These are phyloP conservation scores for Rhazya stricta DNA, from an alignment of 257 asterid species.

Conservation along the genomic window DNA sequence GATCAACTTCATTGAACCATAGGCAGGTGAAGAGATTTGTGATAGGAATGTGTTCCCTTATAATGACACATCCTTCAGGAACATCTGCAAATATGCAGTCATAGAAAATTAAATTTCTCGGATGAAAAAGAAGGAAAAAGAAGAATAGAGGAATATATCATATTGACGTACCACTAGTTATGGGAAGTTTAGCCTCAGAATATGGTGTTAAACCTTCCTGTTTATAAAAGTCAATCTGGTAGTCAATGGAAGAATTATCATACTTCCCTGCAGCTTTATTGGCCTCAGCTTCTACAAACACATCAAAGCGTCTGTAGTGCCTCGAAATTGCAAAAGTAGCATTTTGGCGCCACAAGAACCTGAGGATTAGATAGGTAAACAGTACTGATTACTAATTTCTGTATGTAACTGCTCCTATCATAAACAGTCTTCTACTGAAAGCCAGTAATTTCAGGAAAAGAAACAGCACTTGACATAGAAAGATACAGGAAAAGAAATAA, in stretches of 20 bases:
- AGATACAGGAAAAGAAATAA: neutral
- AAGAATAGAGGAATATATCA: neutral
- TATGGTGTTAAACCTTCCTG: conserved; percentile 86
- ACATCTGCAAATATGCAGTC: conserved; percentile 67
- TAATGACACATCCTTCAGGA: conserved; percentile 92
- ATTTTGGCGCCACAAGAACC: conserved; percentile 93
- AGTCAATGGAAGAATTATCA: conserved; percentile 64
- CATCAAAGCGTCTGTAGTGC: conserved; percentile 86
- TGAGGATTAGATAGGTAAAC: conserved; percentile 20
- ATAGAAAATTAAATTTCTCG: conserved; percentile 12
- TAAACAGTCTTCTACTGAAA: neutral
- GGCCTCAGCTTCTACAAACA: conserved; percentile 93
- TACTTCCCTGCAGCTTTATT: conserved; percentile 90
- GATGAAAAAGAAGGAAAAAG: conserved; percentile 12
- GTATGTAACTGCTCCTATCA: neutral
- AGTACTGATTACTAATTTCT: neutral
- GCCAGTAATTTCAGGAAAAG: neutral
- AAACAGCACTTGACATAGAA: neutral
- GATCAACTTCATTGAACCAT: conserved; percentile 97
- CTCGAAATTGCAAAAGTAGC: conserved; percentile 90
- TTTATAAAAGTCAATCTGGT: conserved; percentile 74
- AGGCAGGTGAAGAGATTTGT: conserved; percentile 90
- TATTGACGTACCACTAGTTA: conserved; percentile 72
- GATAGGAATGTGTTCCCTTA: conserved; percentile 82
- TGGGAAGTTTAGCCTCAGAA: conserved; percentile 78